A percentile compares a stretch with the other conserved stretches of the same genome.
phyloP scores from a whole-genome alignment of 306 rosid genomes.

The Pueraria montana region DNA sequence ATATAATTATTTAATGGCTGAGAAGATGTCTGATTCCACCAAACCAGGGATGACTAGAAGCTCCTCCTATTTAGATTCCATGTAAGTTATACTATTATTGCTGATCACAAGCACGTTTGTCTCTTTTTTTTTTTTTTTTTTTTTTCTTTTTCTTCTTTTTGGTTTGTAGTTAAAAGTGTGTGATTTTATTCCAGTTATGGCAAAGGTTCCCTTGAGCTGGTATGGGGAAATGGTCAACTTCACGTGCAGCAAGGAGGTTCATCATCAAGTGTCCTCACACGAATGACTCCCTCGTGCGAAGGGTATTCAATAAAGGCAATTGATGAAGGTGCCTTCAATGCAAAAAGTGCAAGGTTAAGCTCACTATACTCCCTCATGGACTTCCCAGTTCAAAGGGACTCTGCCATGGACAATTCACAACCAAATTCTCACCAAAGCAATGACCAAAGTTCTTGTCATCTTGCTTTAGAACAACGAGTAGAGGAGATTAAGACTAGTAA shows the following conservation, averaged over 20 bases:
- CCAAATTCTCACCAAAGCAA: background rate
- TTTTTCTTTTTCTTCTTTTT: background rate
- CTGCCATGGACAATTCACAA: background rate
- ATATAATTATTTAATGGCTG: slow-evolving; percentile 41
- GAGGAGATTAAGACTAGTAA: background rate
- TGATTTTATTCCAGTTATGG: slow-evolving; percentile 41
- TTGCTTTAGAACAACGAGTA: background rate
- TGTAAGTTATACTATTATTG: slow-evolving; percentile 36
- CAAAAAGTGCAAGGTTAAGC: slow-evolving; percentile 41
- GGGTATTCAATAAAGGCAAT: slow-evolving; percentile 24
- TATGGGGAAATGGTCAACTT: slow-evolving; percentile 51
- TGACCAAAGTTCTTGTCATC: background rate
- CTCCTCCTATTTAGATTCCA: slow-evolving; percentile 32
- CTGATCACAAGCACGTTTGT: background rate
- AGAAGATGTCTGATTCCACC: slow-evolving; percentile 36
- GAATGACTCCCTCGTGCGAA: slow-evolving; percentile 30
- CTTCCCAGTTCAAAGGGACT: slow-evolving; percentile 11
- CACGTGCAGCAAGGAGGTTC: slow-evolving; percentile 39
- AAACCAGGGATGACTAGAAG: slow-evolving; percentile 29
- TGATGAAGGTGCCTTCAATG: slow-evolving; percentile 22
- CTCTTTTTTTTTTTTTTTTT: background rate
- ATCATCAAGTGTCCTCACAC: background rate
- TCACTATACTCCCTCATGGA: slow-evolving; percentile 5
- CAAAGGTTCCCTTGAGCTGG: slow-evolving; percentile 45
- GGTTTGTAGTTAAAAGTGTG: background rate